These are phyloP conservation scores for Chalaropsis thielavioides DNA, from an alignment of 2,329 filamentous ascomycete genomes.

Conservation along the genomic window DNA sequence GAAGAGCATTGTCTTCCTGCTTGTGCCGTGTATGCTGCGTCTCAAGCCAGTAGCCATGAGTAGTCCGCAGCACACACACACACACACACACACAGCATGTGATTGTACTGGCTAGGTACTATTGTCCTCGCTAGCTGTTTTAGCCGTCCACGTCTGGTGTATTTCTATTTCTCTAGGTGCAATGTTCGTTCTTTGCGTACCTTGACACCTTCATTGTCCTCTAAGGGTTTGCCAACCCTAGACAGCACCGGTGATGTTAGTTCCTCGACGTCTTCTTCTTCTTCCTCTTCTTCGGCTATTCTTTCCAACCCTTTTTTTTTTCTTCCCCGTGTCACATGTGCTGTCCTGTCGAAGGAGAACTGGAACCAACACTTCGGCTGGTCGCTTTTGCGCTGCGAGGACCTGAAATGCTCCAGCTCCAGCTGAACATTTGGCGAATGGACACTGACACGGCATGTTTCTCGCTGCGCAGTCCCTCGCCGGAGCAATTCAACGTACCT, in stretches of 20 bases:
- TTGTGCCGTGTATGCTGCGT: too few relatives aligned
- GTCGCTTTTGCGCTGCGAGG: not conserved
- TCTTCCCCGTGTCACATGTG: not conserved
- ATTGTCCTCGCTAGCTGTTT: too few relatives aligned
- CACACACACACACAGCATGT: too few relatives aligned
- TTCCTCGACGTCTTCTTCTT: not conserved
- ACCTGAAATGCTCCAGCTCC: not conserved
- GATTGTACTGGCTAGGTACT: too few relatives aligned
- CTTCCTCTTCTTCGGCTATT: not conserved
- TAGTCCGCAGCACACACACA: too few relatives aligned
- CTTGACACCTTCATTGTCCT: not conserved
- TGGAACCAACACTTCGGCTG: not conserved
- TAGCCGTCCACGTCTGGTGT: too few relatives aligned
- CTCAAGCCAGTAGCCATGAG: too few relatives aligned
- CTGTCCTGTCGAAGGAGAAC: not conserved
- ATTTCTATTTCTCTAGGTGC: too few relatives aligned
- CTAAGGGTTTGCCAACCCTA: not conserved
- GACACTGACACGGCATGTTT: not conserved
- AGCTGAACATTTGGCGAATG: not conserved
- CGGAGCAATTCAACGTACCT: not conserved
- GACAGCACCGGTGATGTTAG: not conserved
- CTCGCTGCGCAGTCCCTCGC: not conserved
- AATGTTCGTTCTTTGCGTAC: too few relatives aligned
- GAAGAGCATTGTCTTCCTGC: not conserved
- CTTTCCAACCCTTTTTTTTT: not conserved